phyloP scores from a whole-genome alignment of 208 protist species.

The Leishmania martiniquensis region DNA sequence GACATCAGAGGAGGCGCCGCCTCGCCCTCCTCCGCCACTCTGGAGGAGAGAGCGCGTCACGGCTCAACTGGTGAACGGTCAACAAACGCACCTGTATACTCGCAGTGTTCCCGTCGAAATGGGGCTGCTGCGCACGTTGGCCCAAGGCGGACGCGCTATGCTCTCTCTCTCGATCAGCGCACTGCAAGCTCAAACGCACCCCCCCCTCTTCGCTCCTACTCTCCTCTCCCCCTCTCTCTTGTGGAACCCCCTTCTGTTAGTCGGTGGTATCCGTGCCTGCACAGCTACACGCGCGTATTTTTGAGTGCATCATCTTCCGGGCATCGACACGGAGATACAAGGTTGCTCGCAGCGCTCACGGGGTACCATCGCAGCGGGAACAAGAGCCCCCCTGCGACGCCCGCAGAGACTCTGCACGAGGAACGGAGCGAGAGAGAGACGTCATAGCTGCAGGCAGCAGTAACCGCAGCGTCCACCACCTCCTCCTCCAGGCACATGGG shows the following conservation, averaged over 20 bases:
- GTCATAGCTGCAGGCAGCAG: not conserved
- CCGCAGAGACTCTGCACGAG: no score
- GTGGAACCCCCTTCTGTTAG: not conserved
- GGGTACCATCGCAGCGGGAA: not conserved
- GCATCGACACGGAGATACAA: not conserved
- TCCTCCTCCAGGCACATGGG: slow-evolving; percentile 4
- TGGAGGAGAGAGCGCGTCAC: no score
- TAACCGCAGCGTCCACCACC: not conserved
- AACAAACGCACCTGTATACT: not conserved
- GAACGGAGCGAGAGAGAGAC: not conserved
- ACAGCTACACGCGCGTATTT: not conserved
- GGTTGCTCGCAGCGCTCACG: not conserved
- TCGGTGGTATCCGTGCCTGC: not conserved
- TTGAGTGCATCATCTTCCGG: not conserved
- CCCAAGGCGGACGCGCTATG: not conserved
- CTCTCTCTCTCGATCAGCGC: not conserved
- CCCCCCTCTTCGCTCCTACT: no score
- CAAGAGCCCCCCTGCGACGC: no score
- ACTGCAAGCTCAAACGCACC: not conserved
- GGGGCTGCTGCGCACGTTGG: not conserved
- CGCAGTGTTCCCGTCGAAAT: not conserved
- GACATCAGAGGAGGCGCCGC: no score
- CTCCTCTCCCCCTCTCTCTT: not conserved
- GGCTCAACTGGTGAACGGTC: no score
- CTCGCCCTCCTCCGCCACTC: no score